phyloP scores from a whole-genome alignment of 352 stramenopile genomes.

The Phytophthora sp. region DNA sequence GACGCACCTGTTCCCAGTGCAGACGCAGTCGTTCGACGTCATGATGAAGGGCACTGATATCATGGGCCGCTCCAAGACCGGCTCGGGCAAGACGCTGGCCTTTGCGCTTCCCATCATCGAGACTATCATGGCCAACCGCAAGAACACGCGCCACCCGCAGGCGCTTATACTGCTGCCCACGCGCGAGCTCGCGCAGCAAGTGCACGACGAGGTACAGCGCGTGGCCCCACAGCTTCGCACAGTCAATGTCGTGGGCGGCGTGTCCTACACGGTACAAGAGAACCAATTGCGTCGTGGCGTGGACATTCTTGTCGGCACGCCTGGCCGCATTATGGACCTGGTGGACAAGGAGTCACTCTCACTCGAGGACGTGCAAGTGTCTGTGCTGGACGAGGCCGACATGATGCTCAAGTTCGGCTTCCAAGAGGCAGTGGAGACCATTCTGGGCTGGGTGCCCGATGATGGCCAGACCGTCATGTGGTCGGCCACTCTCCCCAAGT shows the following conservation, averaged over 20 bases:
- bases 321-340: constrained; percentile 97
- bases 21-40: constrained; percentile 81
- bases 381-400: constrained; percentile 97
- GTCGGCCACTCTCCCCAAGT: constrained; percentile 96
- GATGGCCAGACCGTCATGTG: constrained; percentile 95
- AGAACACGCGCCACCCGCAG: constrained; percentile 65
- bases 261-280: constrained; percentile 94
- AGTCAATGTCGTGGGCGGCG: constrained; percentile 93
- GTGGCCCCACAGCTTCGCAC: constrained; percentile 90
- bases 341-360: constrained; percentile 93
- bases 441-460: constrained; percentile 86
- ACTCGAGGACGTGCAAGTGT: constrained; percentile 89
- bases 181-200: constrained; percentile 97
- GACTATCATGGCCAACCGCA: constrained; percentile 58
- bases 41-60: constrained; percentile 87
- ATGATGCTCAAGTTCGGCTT: constrained; percentile 99
- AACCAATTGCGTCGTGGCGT: constrained; percentile 88
- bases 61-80: constrained; percentile 83
- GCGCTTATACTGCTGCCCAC: constrained; percentile 97
- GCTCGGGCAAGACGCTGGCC: constrained; percentile 82
- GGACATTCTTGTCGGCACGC: constrained; percentile 96
- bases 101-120: constrained; percentile 84
- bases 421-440: constrained; percentile 96
- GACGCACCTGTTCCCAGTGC: constrained; percentile 85
- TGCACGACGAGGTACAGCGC: constrained; percentile 90